Base-by-base conservation (phyloP, 768 basidiomycete species). In the Astraeus odoratus region DNA sequence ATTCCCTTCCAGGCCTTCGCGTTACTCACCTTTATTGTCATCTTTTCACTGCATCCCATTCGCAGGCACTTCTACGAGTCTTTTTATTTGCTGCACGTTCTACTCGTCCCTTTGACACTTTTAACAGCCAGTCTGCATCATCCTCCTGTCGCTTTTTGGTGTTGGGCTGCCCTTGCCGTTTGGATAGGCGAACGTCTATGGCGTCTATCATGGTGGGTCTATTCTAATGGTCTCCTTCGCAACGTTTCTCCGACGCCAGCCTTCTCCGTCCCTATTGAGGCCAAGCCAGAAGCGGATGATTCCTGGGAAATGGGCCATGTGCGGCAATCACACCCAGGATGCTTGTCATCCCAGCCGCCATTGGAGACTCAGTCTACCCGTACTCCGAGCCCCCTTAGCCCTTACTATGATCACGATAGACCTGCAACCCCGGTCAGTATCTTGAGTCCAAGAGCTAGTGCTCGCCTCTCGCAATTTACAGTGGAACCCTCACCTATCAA, bases 11-110 rank as follows among this genome's bases (percentile, higher is more conserved):
- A 85, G 82, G 80, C 77, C 0, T 86, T 77, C 55, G 61, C 57
- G 4, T 57, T 72, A 19, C 65, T 86, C 48, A 81, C 77, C 0
- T 44, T 78, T 3, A 61, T 85, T 30, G 70, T 77, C 40, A 43
- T 76, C 38, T 53, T 75, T 13, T 82, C 81, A 20, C 48, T 80
- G 10, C 59, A 64, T 12, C 68, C 74, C 3, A 54, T 86, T 39
- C 70, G 83, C 26, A 69, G 66, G 24, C 65, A 63, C 3, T 74
- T 71, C 55, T 83, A 80, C 56, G 78, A 86, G 59, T 52, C 68
- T 5, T 89, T 89, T 67, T 87, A 83, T 54, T 63, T 74, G 49
- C 53, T 74, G 18, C 86, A 89, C 56, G 59, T 88, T 34, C 55
- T 79, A 25, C 70, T 86, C 19, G 77, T 81, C 24, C 74, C 85